Percentiles rank a stretch among this genome's conserved stretches.
Conservation (phyloP, 2,329 filamentous ascomycete species). For the Aspergillus jensenii region DNA sequence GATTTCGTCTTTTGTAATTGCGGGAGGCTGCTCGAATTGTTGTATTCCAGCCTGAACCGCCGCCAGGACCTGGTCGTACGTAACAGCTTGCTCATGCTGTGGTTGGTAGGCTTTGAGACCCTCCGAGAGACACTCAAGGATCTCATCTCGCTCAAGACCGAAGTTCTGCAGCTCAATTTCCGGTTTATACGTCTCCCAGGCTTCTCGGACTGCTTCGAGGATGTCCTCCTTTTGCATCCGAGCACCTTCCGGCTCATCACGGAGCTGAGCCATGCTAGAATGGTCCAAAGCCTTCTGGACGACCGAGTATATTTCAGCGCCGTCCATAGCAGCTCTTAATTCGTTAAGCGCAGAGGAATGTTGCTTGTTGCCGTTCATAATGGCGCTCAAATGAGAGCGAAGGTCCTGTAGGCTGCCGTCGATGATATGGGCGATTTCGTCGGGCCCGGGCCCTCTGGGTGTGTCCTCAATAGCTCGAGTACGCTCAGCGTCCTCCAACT, state of each 20-base stretch:
- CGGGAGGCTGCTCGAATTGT: slow-evolving; percentile 71
- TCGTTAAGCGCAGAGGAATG: slow-evolving; percentile 65
- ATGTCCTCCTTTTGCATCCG: slow-evolving; percentile 78
- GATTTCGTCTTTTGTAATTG: slow-evolving; percentile 65
- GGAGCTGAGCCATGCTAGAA: slow-evolving; percentile 58
- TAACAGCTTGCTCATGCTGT: slow-evolving; percentile 58
- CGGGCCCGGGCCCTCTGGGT: slow-evolving; percentile 54
- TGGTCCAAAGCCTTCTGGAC: slow-evolving; percentile 72
- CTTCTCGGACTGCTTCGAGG: slow-evolving; percentile 80
- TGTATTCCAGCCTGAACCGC: slow-evolving; percentile 85
- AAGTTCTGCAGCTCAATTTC: slow-evolving; percentile 89
- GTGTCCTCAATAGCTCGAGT: slow-evolving; percentile 49
- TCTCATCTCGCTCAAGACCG: slow-evolving; percentile 85
- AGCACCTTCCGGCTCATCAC: slow-evolving; percentile 50
- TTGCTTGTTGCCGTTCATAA: slow-evolving; percentile 73
- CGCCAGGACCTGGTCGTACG: slow-evolving; percentile 79
- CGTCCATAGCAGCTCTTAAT: slow-evolving; percentile 67
- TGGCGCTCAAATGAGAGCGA: slow-evolving; percentile 77
- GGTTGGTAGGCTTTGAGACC: slow-evolving; percentile 73
- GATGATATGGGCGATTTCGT: slow-evolving; percentile 75
- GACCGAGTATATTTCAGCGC: slow-evolving; percentile 81
- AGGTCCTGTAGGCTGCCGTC: slow-evolving; percentile 78
- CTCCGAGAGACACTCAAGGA: slow-evolving; percentile 81
- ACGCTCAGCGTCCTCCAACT: slow-evolving; percentile 63
- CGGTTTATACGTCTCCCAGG: slow-evolving; percentile 92